Evolutionary conservation across 75 land plant genomes (phyloP).

Genomic region (Pinus taeda): DNA sequence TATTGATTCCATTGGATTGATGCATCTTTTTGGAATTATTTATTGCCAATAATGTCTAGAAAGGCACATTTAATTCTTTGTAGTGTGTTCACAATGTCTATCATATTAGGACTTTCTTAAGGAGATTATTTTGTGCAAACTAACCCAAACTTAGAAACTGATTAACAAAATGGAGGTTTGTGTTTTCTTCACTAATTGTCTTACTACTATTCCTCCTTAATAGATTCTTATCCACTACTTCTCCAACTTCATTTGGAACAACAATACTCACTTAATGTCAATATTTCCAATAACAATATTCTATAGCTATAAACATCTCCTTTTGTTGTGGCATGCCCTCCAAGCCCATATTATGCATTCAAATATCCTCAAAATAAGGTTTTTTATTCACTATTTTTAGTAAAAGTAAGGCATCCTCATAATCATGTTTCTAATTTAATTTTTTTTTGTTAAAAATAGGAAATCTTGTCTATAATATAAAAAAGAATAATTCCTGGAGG

Average conservation of each 20-base stretch:
- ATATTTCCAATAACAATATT: too few species aligned
- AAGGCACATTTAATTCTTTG: too few species aligned
- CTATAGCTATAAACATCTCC: constrained; percentile 36
- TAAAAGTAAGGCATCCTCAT: too few species aligned
- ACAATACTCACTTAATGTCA: background rate
- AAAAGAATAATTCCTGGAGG: too few species aligned
- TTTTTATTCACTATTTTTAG: too few species aligned
- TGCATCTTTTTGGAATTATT: background rate
- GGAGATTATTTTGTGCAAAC: too few species aligned
- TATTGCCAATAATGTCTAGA: background rate
- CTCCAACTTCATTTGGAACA: background rate
- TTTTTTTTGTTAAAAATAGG: too few species aligned
- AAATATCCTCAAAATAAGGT: background rate
- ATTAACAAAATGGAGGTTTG: background rate
- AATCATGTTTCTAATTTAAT: too few species aligned
- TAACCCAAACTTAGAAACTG: constrained; percentile 11
- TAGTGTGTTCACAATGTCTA: too few species aligned
- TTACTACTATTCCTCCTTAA: background rate
- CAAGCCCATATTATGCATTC: constrained; percentile 18
- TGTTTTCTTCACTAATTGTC: background rate
- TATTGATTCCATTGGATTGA: background rate
- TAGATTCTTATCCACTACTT: background rate
- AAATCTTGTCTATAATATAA: too few species aligned
- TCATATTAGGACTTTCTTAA: too few species aligned
- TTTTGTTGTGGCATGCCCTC: constrained; percentile 12